Evolutionary conservation across 768 basidiomycete genomes (phyloP), one percentile per base, ranked within the genome.

Genomic region (Mycena filopes): DNA sequence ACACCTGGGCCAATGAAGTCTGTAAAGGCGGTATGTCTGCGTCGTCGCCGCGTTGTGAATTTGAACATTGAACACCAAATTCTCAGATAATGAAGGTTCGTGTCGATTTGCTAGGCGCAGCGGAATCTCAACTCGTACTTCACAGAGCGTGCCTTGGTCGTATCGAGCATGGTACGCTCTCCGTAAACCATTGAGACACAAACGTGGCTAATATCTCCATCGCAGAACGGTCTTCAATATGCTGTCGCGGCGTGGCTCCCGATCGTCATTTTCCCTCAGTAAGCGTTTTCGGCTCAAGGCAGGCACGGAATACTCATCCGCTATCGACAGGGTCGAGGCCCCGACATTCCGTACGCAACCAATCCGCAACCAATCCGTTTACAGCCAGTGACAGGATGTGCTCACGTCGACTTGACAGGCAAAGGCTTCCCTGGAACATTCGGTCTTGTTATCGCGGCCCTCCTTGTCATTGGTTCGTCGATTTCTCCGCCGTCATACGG

Each of bases 261-360:
- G 26, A 74, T 74, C 38, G 70, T 74, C 10, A 74, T 74, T 15
- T 74, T 74, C 53, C 73, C 73, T 50, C 73, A 74, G 68, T 72
- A 26, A 55, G 73, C 45, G 40, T 23, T 16, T 46, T 36, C 33
- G 33, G 15, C 3, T 18, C 36, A 29, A 21, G 36, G 28, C 38
- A 59, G 9, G 21, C 15, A 21, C 43, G 20, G 15, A 23, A 50
- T 45, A 28, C 43, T 9, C 49, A 33, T 29, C 29, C n/a, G 41
- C 3, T 38, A 11, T 36, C 21, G 11, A 12, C 40, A 67, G 66
- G 48, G 46, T 46, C n/a, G 57, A 65, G 33, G 59, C 64, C 41
- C 60, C 67, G 26, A 63, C 54, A 46, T 70, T 65, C 53, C 69
- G 71, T 68, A 36, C 28, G 67, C 23, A n/a, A n/a, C n/a, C n/a